Percentiles rank a stretch among this genome's conserved stretches.
These are phyloP conservation scores for Strobilomyces dryophilus DNA, from an alignment of 768 basidiomycete genomes.

Conservation along the genomic window DNA sequence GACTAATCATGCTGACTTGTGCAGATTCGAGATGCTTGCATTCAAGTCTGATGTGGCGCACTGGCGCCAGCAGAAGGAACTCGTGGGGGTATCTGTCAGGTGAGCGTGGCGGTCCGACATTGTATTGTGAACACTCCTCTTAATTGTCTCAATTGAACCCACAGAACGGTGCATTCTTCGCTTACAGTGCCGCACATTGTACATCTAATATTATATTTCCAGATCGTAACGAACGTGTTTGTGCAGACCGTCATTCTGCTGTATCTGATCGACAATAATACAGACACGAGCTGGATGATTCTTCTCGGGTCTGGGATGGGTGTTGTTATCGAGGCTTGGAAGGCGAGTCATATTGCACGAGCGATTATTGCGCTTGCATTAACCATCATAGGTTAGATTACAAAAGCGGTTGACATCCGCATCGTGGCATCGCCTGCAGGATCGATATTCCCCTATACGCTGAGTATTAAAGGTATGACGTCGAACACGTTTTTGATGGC, in stretches of 20 bases:
- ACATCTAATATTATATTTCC: conserved; percentile 7
- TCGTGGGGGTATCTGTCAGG: conserved; percentile 94
- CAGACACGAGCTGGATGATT: conserved; percentile 98
- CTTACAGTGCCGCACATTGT: conserved; percentile 9
- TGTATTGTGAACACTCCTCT: conserved; percentile 9
- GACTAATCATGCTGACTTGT: conserved; percentile 9
- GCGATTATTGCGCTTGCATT: conserved; percentile 11
- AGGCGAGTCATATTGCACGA: conserved; percentile 43
- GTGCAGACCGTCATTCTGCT: conserved; percentile 87
- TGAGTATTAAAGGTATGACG: conserved; percentile 73
- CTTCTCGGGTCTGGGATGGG: conserved; percentile 82
- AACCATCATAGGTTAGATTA: conserved; percentile 49
- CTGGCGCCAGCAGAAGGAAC: conserved; percentile 92
- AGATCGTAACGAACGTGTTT: conserved; percentile 90
- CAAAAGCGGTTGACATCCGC: conserved; percentile 86
- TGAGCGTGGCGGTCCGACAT: conserved; percentile 30
- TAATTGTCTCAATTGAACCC: conserved; percentile 17
- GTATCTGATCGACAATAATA: conserved; percentile 93
- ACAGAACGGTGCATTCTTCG: conserved; percentile 49
- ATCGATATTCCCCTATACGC: conserved; percentile 68
- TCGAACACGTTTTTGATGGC: conserved; percentile 13
- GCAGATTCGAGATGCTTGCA: conserved; percentile 90
- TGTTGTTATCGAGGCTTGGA: conserved; percentile 89
- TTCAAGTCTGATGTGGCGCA: conserved; percentile 95
- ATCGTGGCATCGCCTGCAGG: conserved; percentile 59